These are phyloP conservation scores for Aaosphaeria arxii DNA, from an alignment of 2,329 filamentous ascomycete genomes.

Conservation along the genomic window DNA sequence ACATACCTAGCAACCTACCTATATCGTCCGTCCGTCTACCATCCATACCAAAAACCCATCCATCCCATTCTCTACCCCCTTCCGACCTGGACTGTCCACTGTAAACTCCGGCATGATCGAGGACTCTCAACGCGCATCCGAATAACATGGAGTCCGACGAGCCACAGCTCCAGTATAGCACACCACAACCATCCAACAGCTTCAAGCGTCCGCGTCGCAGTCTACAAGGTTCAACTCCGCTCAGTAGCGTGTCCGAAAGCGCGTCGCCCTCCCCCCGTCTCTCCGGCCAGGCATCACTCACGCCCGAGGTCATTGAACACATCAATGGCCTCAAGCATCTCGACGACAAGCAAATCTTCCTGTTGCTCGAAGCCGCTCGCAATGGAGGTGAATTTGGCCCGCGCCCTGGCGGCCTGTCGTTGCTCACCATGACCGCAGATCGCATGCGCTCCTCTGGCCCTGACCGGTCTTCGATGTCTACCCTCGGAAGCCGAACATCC, in stretches of 20 bases:
- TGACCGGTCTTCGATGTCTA: conserved; percentile 37
- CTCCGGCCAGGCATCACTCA: conserved; percentile 30
- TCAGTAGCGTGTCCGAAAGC: conserved; percentile 35
- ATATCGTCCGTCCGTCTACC: conserved; percentile 2
- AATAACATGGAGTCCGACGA: conserved; percentile 39
- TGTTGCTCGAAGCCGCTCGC: conserved; percentile 36
- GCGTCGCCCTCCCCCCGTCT: conserved; percentile 34
- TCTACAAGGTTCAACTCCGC: conserved; percentile 33
- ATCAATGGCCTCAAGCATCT: conserved; percentile 40
- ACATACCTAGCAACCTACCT: conserved; percentile 6
- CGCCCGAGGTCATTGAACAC: conserved; percentile 37
- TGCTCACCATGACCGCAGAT: conserved; percentile 26
- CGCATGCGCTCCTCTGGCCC: conserved; percentile 30
- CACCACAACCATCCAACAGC: conserved; percentile 31
- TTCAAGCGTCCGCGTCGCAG: conserved; percentile 38
- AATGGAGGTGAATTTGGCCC: conserved; percentile 31
- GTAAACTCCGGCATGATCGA: conserved; percentile 36
- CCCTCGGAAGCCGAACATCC: conserved; percentile 33
- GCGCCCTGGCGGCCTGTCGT: conserved; percentile 1
- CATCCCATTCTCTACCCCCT: conserved; percentile 12
- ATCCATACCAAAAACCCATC: background rate
- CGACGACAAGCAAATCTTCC: conserved; percentile 38
- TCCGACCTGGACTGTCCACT: conserved; percentile 27
- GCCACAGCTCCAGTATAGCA: conserved; percentile 33
- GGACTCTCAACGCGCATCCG: conserved; percentile 22